Evolutionary conservation across 371 early-diverging fungal species (phyloP).

Genomic region (Zopfochytrium polystomum): DNA sequence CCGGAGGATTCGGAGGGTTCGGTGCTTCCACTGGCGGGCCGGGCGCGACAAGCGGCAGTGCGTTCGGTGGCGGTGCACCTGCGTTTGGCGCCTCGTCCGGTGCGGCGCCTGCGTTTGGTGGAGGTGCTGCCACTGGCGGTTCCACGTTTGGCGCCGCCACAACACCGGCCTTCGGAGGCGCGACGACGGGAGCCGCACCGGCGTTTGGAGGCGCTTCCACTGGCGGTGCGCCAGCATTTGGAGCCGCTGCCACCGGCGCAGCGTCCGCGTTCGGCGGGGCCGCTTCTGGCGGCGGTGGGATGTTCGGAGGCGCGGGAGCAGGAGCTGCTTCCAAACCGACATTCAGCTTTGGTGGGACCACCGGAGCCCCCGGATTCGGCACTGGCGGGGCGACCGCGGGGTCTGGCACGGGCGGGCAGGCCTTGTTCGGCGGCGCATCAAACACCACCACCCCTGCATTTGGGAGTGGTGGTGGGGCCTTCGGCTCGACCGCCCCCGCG

Average conservation of each 20-base stretch:
- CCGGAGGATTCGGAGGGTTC: too few relatives aligned
- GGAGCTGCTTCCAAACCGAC: conserved; percentile 16
- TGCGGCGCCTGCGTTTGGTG: conserved; percentile 9
- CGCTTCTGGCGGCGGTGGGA: too few relatives aligned
- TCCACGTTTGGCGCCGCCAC: conserved; percentile 17
- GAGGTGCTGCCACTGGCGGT: conserved; percentile 22
- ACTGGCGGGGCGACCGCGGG: neutral
- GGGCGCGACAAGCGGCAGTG: too few relatives aligned
- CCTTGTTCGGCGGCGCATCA: conserved; percentile 5
- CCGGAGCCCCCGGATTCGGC: conserved; percentile 14
- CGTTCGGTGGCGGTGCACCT: conserved; percentile 9
- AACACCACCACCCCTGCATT: neutral
- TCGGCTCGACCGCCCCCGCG: too few relatives aligned
- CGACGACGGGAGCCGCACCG: neutral
- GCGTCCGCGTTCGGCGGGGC: conserved; percentile 15
- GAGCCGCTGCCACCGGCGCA: conserved; percentile 12
- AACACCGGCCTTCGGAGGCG: neutral
- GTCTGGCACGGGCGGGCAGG: neutral
- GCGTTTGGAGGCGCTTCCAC: conserved; percentile 1
- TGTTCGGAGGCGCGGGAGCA: conserved; percentile 2
- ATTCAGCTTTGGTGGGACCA: conserved; percentile 3
- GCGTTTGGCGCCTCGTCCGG: conserved; percentile 6
- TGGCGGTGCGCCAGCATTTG: conserved; percentile 9
- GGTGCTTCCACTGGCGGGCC: too few relatives aligned
- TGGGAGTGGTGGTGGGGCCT: too few relatives aligned